Conservation (phyloP, 768 basidiomycete genomes). For the Phylloporus arenicola region DNA sequence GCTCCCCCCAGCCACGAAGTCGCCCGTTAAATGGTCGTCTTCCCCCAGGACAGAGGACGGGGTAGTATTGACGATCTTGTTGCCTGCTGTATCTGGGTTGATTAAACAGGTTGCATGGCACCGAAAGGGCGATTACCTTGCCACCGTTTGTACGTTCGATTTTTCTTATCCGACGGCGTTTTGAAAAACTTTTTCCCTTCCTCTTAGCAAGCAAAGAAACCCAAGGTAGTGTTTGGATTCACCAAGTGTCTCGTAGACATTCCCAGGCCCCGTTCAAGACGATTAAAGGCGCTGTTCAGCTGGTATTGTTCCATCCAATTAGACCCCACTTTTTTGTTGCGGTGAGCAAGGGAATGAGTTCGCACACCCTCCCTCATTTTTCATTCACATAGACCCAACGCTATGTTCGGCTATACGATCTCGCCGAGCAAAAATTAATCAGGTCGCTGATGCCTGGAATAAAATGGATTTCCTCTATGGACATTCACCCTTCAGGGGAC, state of each 20-base stretch:
- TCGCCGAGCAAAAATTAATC: slow-evolving; percentile 86
- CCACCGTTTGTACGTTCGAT: slow-evolving; percentile 79
- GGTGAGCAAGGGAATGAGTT: slow-evolving; percentile 44
- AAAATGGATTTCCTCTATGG: slow-evolving; percentile 96
- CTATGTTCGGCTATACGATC: slow-evolving; percentile 92
- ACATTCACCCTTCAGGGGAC: slow-evolving; percentile 92
- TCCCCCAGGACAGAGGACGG: slow-evolving; percentile 41
- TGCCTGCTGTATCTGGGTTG: slow-evolving; percentile 63
- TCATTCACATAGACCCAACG: slow-evolving; percentile 72
- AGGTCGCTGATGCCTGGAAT: slow-evolving; percentile 95
- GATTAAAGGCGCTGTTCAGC: slow-evolving; percentile 84
- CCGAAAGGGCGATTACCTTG: slow-evolving; percentile 89
- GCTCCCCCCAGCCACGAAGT: slow-evolving; percentile 57
- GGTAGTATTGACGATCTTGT: slow-evolving; percentile 53
- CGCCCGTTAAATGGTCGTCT: slow-evolving; percentile 67
- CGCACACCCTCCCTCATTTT: slow-evolving; percentile 10
- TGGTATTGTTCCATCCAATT: slow-evolving; percentile 89
- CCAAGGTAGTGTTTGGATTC: slow-evolving; percentile 89
- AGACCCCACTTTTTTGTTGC: slow-evolving; percentile 98
- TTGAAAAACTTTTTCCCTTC: slow-evolving; percentile 6
- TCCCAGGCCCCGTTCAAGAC: slow-evolving; percentile 98
- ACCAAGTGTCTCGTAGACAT: slow-evolving; percentile 88
- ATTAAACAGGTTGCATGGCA: slow-evolving; percentile 90
- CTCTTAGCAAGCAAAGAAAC: slow-evolving; percentile 54
- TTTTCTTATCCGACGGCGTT: slow-evolving; percentile 4